phyloP scores from a whole-genome alignment of 148 eudicot genomes.

The Oxyria digyna region DNA sequence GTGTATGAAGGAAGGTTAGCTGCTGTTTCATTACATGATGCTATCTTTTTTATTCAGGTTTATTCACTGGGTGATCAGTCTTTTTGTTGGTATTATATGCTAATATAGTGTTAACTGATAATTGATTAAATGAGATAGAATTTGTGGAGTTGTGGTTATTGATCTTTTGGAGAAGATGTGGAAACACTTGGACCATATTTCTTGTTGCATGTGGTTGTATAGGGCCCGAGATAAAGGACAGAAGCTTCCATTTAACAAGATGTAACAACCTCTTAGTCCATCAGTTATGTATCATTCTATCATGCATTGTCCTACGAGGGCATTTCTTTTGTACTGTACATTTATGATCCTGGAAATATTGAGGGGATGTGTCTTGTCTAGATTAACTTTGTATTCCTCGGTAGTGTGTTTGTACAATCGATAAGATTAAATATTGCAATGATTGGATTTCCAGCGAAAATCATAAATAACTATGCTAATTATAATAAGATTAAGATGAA shows the following conservation, averaged over 20 bases:
- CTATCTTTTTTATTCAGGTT: background rate
- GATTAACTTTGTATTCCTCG: background rate
- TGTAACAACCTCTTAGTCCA: background rate
- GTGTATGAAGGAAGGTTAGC: constrained; percentile 76
- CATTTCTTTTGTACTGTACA: background rate
- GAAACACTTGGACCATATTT: background rate
- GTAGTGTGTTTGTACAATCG: background rate
- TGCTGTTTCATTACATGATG: background rate
- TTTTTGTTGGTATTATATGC: background rate
- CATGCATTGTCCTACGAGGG: background rate
- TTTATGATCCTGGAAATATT: background rate
- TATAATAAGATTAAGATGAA: background rate
- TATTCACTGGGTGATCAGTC: background rate
- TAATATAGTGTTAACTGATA: background rate
- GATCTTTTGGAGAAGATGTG: background rate
- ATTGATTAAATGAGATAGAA: background rate
- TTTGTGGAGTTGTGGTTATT: background rate
- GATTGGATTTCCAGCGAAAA: background rate
- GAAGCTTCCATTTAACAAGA: background rate
- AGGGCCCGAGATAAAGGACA: constrained; percentile 4
- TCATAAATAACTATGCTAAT: background rate
- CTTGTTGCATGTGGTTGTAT: background rate
- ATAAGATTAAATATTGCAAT: background rate
- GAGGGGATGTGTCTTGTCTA: background rate
- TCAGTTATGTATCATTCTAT: background rate